Evolutionary conservation across 169 alveolate species (phyloP), one percentile per base, ranked within the genome.

Genomic region (Plasmodium adleri): DNA sequence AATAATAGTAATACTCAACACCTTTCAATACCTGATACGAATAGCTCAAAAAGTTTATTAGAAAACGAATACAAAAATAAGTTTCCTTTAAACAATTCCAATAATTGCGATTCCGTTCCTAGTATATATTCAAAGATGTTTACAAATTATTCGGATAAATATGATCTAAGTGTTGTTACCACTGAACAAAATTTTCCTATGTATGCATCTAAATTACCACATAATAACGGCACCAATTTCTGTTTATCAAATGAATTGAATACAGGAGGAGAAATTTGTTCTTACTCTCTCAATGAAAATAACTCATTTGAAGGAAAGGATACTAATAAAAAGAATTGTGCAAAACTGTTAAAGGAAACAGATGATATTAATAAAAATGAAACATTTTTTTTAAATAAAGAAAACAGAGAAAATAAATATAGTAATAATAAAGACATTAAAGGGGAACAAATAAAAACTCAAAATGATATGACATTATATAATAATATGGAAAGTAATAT

Each of bases 381-480:
- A 24, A 15, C 54, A 0, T 66, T 45, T n/a, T 13, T 26, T 28
- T 39, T 15, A 60, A 74, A 6, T 43, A 39, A 20, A 20, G 49
- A 28, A 60, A 49, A 56, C 28, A 63, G 26, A 10, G 59, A 15
- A 50, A 78, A 70, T 66, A 78, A 78, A 13, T 59, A 45, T 71
- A 26, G 43, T 39, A 39, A 78, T 17, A 78, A 12, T 2, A 7
- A 22, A 43, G 89, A 78, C 39, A 60, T 17, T 32, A 71, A 45
- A 50, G 47, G 20, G 28, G 12, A 47, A 39, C 50, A 78, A 50
- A 26, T 24, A 45, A 67, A 50, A 13, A 15, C 15, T 17, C 63
- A 64, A 17, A 76, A 64, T 24, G 76, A 76, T 47, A 63, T 56
- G 7, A 4, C 89, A 49, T 47, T 66, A 68, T 76, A 64, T 64